Base-by-base conservation (phyloP, 768 basidiomycete genomes). In the Suillus subaureus region DNA sequence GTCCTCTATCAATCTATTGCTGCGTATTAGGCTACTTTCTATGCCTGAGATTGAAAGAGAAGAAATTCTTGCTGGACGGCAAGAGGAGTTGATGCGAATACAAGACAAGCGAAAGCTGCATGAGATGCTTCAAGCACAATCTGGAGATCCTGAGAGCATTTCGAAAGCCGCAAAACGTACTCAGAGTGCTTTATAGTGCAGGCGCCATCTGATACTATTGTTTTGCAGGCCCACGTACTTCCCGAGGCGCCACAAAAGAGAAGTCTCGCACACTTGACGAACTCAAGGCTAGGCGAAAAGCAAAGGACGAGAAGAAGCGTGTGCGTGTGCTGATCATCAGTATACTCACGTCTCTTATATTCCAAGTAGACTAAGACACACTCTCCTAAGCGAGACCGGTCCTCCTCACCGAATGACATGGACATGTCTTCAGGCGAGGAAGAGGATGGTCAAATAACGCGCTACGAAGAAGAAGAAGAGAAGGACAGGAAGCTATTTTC, bases 41-140 rank as follows among this genome's bases (percentile, higher is more conserved):
- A 83, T 97, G 85, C 85, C 90, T 45, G 97, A 99, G 78, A 85
- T 97, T 70, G 91, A 96, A 66, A 88, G 97, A 63, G 97, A 99
- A 77, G 87, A 87, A 40, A 91, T 94, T 60, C 83, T 99, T 26
- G 91, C 92, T 0, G 82, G 87, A 66, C 89, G 97, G 9, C 80
- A 86, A 40, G 96, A 96, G 66, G 88, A 94, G 77, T 86, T 90
- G 79, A 91, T 94, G 75, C 85, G 87, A 68, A 81, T 87, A 57
- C 83, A 87, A 66, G 91, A 94, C 78, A 85, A 87, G 69, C 82
- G 85, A 57, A 85, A 89, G 70, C 78, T 97, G 11, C 87, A 89
- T 35, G 85, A 89, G 71, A 86, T 98, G 84, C 82, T 92, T 49
- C 84, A 87, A 69, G 85, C 87, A 61, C 89, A 91, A 73, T 80